phyloP scores from a whole-genome alignment of 2,329 filamentous ascomycete genomes.

The Grosmannia serpens region DNA sequence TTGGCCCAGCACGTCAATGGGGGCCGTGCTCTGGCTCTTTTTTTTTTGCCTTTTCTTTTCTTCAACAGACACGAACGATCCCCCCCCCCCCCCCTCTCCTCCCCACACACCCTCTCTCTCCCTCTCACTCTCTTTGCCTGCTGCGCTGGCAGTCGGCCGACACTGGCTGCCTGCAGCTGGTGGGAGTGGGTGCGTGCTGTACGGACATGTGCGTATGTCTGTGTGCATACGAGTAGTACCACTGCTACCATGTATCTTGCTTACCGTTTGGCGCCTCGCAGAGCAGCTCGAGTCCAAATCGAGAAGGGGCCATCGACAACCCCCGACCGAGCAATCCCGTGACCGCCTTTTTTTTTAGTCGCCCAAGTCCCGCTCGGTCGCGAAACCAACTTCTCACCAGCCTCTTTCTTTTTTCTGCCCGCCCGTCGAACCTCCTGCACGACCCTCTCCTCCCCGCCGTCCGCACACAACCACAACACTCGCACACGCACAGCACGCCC shows the following conservation, averaged over 20 bases:
- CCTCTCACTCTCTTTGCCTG: not conserved
- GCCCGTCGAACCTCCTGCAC: not conserved
- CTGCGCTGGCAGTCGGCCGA: not conserved
- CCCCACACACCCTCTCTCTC: not conserved
- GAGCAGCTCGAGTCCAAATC: too few species aligned
- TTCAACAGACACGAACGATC: not conserved
- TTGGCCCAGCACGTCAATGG: not conserved
- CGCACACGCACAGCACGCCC: not conserved
- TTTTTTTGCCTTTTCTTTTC: not conserved
- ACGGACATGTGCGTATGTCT: not conserved
- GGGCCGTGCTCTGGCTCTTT: not conserved
- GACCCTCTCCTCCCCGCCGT: not conserved
- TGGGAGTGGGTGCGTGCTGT: too few species aligned
- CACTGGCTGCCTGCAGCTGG: not conserved
- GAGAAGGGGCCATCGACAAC: not conserved
- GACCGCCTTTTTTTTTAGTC: constrained; percentile 4
- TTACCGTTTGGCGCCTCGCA: not conserved
- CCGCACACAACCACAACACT: not conserved
- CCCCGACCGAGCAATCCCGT: constrained; percentile 1
- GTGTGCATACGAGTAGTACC: not conserved
- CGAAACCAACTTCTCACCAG: constrained; percentile 1
- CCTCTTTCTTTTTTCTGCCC: constrained; percentile 1
- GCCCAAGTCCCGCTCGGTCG: not conserved
- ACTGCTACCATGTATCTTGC: not conserved
- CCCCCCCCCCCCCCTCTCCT: not conserved